These are phyloP conservation scores for Ajuga reptans DNA, from an alignment of 305 asterid species.

Conservation along the genomic window DNA sequence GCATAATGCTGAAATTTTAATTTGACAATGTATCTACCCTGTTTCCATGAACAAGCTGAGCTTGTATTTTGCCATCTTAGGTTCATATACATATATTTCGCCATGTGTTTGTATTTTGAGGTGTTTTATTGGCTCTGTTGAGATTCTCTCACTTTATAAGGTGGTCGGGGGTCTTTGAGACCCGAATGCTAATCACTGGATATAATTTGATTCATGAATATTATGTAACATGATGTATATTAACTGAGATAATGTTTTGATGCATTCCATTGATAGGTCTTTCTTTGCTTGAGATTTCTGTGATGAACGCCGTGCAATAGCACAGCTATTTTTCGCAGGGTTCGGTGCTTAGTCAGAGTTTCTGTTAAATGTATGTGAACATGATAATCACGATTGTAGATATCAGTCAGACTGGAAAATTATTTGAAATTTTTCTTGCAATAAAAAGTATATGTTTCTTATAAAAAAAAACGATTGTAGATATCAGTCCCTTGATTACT, in stretches of 20 bases:
- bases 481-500: constrained; percentile 8
- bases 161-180: not conserved
- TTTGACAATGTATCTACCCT: not conserved
- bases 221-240: not conserved
- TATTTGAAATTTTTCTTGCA: no score
- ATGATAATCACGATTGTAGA: constrained; percentile 1
- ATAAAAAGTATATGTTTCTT: no score
- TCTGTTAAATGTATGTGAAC: not conserved
- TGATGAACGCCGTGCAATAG: not conserved
- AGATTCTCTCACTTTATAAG: not conserved
- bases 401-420: no score
- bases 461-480: constrained; percentile 7
- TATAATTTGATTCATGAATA: not conserved
- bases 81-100: not conserved
- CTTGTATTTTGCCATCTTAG: not conserved
- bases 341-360: not conserved
- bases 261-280: not conserved
- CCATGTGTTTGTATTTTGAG: not conserved
- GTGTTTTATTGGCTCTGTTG: not conserved
- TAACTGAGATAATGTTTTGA: not conserved
- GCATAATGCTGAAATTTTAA: not conserved
- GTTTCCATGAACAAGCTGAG: not conserved
- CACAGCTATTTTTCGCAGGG: not conserved
- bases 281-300: not conserved
- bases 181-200: not conserved